phyloP scores from a whole-genome alignment of 768 basidiomycete species.

The Amanita fuliginea region DNA sequence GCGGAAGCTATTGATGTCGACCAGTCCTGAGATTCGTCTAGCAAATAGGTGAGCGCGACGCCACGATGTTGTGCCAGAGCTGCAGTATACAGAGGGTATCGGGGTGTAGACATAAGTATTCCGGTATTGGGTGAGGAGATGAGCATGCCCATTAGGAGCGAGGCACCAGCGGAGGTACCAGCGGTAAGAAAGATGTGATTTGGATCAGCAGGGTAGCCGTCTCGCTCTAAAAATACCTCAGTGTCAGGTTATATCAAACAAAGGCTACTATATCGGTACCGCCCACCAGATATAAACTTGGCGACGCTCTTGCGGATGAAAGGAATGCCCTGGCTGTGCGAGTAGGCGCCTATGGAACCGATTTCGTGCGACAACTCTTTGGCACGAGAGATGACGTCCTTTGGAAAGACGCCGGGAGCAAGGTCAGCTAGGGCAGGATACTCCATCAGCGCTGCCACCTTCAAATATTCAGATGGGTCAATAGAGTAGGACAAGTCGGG shows the following conservation, averaged over 20 bases:
- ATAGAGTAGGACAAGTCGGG: neutral
- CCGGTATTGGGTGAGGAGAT: constrained; percentile 59
- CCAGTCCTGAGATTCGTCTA: constrained; percentile 79
- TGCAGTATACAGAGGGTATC: constrained; percentile 97
- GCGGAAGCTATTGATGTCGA: constrained; percentile 64
- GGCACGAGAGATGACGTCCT: constrained; percentile 77
- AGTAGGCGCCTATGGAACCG: constrained; percentile 91
- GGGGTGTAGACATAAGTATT: constrained; percentile 92
- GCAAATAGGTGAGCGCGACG: constrained; percentile 76
- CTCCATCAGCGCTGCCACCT: constrained; percentile 89
- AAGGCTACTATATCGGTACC: neutral
- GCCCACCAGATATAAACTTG: constrained; percentile 75
- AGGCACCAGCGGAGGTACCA: constrained; percentile 93
- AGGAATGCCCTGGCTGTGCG: constrained; percentile 88
- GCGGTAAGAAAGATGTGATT: constrained; percentile 88
- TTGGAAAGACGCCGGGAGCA: constrained; percentile 71
- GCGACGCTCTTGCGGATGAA: constrained; percentile 83
- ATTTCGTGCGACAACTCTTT: constrained; percentile 74
- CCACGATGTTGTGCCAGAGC: constrained; percentile 81
- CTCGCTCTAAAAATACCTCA: constrained; percentile 52
- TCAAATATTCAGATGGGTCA: neutral
- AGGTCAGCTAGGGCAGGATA: constrained; percentile 78
- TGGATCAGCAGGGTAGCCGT: constrained; percentile 77
- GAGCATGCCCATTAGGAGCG: constrained; percentile 71
- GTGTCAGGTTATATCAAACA: constrained; percentile 2